Percentiles rank a stretch among this genome's conserved stretches.
Conservation (phyloP, 2,329 filamentous ascomycete genomes). For the Colletotrichum lupini region DNA sequence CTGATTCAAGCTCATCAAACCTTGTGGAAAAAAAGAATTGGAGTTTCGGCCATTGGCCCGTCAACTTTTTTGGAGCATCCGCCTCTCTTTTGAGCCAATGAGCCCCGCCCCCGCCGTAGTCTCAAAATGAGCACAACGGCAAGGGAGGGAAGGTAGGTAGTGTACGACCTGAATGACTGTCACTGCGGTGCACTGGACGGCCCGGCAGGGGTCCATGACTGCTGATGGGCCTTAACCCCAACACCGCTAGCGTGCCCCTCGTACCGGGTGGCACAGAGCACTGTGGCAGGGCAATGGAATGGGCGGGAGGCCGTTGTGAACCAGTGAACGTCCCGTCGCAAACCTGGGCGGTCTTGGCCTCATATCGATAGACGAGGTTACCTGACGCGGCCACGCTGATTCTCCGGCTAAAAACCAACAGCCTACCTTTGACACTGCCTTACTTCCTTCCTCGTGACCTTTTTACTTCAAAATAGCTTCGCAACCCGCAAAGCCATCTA, state of each 20-base stretch:
- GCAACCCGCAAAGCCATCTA: background rate
- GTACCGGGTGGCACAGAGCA: background rate
- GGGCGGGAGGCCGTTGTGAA: background rate
- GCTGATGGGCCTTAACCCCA: constrained; percentile 8
- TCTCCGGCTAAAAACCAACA: constrained; percentile 9
- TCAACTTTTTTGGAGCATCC: background rate
- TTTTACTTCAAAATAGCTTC: background rate
- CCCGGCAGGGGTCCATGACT: constrained; percentile 11
- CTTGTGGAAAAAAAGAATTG: constrained; percentile 18
- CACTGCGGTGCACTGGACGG: background rate
- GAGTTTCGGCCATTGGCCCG: constrained; percentile 27
- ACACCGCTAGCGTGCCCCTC: constrained; percentile 10
- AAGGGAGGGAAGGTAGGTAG: background rate
- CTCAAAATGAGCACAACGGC: background rate
- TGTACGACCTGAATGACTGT: background rate
- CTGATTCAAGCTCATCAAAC: constrained; percentile 1
- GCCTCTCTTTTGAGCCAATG: constrained; percentile 16
- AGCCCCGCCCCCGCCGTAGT: constrained; percentile 27
- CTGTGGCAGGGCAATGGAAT: background rate
- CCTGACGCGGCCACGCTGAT: constrained; percentile 28
- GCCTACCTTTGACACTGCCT: background rate
- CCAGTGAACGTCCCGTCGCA: background rate
- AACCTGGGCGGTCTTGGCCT: constrained; percentile 28
- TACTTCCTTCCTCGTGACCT: background rate
- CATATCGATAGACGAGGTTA: constrained; percentile 30